These are phyloP conservation scores for Candida sp. DNA, from an alignment of 1,139 yeast species.

Conservation along the genomic window DNA sequence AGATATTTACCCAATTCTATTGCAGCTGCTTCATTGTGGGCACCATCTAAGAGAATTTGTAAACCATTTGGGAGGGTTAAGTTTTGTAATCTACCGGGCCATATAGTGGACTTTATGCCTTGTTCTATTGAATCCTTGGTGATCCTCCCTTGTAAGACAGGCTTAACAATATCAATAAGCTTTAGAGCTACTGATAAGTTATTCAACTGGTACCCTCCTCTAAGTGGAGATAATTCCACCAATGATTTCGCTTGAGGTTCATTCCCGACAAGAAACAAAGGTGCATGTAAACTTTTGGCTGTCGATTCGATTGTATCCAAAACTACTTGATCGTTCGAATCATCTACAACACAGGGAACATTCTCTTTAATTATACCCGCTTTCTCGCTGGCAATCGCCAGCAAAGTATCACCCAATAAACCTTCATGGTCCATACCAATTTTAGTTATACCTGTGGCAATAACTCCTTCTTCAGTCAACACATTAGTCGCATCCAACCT, in stretches of 20 bases:
- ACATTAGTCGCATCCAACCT: constrained; percentile 84
- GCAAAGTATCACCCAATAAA: constrained; percentile 63
- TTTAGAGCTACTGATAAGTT: constrained; percentile 72
- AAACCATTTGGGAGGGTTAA: constrained; percentile 24
- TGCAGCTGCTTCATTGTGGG: constrained; percentile 89
- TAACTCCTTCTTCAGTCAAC: constrained; percentile 35
- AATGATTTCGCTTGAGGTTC: constrained; percentile 10
- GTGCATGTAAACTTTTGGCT: constrained; percentile 16
- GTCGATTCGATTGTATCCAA: constrained; percentile 34
- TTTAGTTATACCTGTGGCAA: constrained; percentile 76
- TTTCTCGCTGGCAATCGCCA: constrained; percentile 69
- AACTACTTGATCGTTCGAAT: constrained; percentile 54
- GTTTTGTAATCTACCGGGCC: constrained; percentile 66
- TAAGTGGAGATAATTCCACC: constrained; percentile 48
- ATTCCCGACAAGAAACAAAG: constrained; percentile 16
- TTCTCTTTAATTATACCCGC: constrained; percentile 74
- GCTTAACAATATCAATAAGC: constrained; percentile 39
- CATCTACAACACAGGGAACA: constrained; percentile 71
- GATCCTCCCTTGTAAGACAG: constrained; percentile 13
- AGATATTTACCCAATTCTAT: constrained; percentile 49
- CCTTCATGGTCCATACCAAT: constrained; percentile 83
- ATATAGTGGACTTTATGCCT: constrained; percentile 51
- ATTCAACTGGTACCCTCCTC: constrained; percentile 68
- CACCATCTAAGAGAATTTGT: constrained; percentile 74
- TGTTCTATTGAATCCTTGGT: constrained; percentile 28